Base-by-base conservation (phyloP, 2,329 filamentous ascomycete genomes). In the Fusarium decemcellulare region DNA sequence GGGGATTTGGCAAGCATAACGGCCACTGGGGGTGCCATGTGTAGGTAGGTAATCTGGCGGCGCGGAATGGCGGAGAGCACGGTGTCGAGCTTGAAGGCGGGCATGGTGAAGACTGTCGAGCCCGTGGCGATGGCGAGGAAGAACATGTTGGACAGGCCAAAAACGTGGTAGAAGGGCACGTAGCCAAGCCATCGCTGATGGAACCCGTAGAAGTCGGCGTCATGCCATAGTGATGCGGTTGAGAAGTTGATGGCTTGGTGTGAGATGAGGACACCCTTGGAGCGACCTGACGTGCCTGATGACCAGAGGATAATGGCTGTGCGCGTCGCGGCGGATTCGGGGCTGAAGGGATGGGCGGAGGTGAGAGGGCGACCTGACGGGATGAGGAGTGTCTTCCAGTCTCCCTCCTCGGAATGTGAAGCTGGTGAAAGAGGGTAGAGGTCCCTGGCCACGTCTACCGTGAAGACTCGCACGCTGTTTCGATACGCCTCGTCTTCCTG, bases 251-350 rank as follows among this genome's bases (percentile, higher is more conserved):
- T 89, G 62, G 92, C 92, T 61, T 83, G 82, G 76, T 94, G 92
- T 3, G 89, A 89, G 56, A 94, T 88, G 73, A 92, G 86, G 2
- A 94, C 92, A 39, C 92, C 92, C 76, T 94, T 94, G 12, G 92
- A 91, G 0, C 91, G 83, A 2, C 92, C 92, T 0, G 92, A 94
- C 0, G 90, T 93, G 12, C 92, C 87, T 1, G 86, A 89, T 0
- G 81, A 83, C 81, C 81, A 83, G 54, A 83, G 76, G 50, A 83
- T 81, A 2, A 83, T 71, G 42, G 81, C 81, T 3, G 88, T 91
- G 75, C 93, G 93, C 70, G 91, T 90, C 6, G 44, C 15, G 1
- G 76, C 67, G 12, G 71, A 76, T 27, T 68, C 62, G 10, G 72
- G 44, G 1, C 72, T 74, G 62, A 86, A 82, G 11, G 81, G 77